phyloP scores from a whole-genome alignment of 495 filamentous ascomycete species.

The Aspergillus egyptiacus region DNA sequence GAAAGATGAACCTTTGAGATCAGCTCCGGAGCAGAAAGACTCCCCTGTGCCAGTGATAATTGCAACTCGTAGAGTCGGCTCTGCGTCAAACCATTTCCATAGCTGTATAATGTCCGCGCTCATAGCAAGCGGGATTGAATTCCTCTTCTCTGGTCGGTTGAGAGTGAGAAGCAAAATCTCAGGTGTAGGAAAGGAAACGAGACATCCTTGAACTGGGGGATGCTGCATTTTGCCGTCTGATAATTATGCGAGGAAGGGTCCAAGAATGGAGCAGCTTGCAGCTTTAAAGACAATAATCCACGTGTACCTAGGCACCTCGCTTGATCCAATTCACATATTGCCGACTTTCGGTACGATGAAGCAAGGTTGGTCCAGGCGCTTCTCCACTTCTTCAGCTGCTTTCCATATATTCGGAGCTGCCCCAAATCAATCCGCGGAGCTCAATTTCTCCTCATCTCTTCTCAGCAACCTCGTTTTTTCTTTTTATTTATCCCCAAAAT shows the following conservation, averaged over 20 bases:
- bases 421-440: not conserved
- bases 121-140: conserved; percentile 41
- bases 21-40: conserved; percentile 54
- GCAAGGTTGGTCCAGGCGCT: not conserved
- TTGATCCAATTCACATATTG: not conserved
- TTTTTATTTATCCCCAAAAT: no score
- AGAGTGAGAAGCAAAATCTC: conserved; percentile 40
- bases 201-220: conserved; percentile 24
- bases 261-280: not conserved
- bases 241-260: not conserved
- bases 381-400: not conserved
- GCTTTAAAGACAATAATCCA: not conserved
- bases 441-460: conserved; percentile 2
- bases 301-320: not conserved
- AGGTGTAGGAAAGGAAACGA: conserved; percentile 37
- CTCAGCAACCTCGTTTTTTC: not conserved
- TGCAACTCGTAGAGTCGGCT: conserved; percentile 46
- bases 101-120: conserved; percentile 45
- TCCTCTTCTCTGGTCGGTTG: conserved; percentile 41
- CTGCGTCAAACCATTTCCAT: conserved; percentile 47
- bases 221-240: conserved; percentile 15
- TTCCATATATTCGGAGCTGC: not conserved
- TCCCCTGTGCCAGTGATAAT: conserved; percentile 52
- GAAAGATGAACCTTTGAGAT: conserved; percentile 34
- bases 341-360: not conserved